Base-by-base conservation (phyloP, 78 protist genomes). In the Tieghemostelium lacteum region DNA sequence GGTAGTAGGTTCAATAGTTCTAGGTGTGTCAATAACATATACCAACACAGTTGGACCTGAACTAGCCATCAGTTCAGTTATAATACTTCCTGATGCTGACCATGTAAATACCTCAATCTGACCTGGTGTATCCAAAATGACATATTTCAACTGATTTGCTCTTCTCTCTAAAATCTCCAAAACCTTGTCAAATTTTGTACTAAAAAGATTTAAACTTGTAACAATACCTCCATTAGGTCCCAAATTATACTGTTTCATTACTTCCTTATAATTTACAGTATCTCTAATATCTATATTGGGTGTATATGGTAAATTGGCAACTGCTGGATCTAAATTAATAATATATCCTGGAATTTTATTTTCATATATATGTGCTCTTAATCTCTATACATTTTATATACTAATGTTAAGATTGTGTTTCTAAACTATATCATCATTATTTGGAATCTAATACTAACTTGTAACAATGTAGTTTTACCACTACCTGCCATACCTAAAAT, bases 151-250 rank as follows among this genome's bases (percentile, higher is more conserved):
- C 52, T 77, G 73, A 16, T 73, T 19, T 24, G 96, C 93, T 22
- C 95, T 49, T 71, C 87, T 93, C 58, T 97, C 98, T 2, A 98
- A 26, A 37, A 95, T 64, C 0, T 36, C 62, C 22, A 97, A 34
- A 7, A 98, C 98, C 76, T 98, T 94, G 10, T 97, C 98, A 28
- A 98, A 97, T 28, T 88, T 40, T 0, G 99, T 98, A 12, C 98
- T 86, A 55, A 98, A 98, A 22, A 99, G 94, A 89, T 99, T 99
- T 34, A 99, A 88, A 34, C 97, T 72, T 7, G 99, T 98, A 37
- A 99, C 72, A 74, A 99, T 99, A 49, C 95, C 99, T 6, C 99
- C 99, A 70, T 99, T 99, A 24, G 99, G 99, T 2, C 99, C 99
- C 10, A 98, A 88, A 14, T 58, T 33, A 78, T 96, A 95, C 45